Evolutionary conservation across 169 alveolate genomes (phyloP).

Genomic region (Miamiensis avidus): DNA sequence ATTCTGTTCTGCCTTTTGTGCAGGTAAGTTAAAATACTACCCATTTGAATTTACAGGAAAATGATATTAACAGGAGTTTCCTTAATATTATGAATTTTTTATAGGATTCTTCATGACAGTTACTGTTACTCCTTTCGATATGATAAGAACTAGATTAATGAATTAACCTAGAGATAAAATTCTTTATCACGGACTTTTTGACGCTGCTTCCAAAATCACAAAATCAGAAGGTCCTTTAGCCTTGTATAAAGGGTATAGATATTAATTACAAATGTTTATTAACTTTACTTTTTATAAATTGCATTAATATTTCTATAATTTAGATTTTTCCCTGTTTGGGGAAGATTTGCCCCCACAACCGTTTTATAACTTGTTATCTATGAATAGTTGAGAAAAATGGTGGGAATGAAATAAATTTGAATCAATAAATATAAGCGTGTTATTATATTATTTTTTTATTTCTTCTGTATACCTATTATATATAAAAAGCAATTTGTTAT

Average conservation of each 20-base stretch:
- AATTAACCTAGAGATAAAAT: not conserved
- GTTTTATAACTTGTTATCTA: not conserved
- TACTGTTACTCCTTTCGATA: not conserved
- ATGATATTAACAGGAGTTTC: too few species aligned
- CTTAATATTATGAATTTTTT: too few species aligned
- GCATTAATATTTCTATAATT: not conserved
- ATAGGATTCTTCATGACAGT: not conserved
- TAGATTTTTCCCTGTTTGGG: not conserved
- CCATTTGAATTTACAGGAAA: not conserved
- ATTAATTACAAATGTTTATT: not conserved
- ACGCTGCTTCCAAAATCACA: not conserved
- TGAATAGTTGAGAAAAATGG: not conserved
- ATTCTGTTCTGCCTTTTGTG: not conserved
- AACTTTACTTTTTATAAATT: too few species aligned
- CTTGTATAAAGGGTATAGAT: not conserved
- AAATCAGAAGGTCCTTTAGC: not conserved
- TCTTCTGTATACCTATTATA: not conserved
- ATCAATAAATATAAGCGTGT: too few species aligned
- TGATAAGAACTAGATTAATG: not conserved
- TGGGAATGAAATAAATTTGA: not conserved
- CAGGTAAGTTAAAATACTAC: not conserved
- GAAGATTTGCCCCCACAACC: not conserved
- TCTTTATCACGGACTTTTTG: not conserved
- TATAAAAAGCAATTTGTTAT: not conserved
- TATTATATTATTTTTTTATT: too few species aligned